Percentiles rank a stretch among this genome's conserved stretches.
Evolutionary conservation across 2,329 filamentous ascomycete genomes (phyloP).

Genomic region (Pseudogymnoascus sp.): DNA sequence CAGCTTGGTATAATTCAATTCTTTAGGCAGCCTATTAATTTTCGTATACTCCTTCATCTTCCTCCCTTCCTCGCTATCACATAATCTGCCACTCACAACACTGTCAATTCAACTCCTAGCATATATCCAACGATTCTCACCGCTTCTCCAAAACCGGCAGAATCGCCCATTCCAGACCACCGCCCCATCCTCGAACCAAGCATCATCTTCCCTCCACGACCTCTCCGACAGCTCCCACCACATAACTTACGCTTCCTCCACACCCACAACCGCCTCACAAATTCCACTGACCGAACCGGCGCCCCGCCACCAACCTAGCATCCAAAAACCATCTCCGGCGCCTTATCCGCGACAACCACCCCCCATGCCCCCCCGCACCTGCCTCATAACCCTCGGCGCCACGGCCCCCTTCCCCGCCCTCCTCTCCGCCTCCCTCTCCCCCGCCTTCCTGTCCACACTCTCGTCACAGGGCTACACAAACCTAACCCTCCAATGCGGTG

Average conservation of each 20-base stretch:
- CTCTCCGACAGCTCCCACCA: not conserved
- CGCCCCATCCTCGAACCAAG: constrained; percentile 12
- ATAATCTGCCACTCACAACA: not conserved
- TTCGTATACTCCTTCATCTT: not conserved
- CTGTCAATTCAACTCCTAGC: not conserved
- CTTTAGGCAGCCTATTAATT: not conserved
- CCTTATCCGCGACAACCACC: not conserved
- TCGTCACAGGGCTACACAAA: constrained; percentile 54
- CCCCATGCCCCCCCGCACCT: constrained; percentile 30
- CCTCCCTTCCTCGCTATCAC: not conserved
- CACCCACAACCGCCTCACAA: not conserved
- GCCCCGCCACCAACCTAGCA: constrained; percentile 11
- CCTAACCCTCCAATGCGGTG: constrained; percentile 74
- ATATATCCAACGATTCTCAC: constrained; percentile 7
- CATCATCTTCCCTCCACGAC: not conserved
- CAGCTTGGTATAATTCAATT: not conserved
- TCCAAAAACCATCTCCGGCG: constrained; percentile 24
- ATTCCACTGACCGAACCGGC: not conserved
- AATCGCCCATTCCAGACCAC: not conserved
- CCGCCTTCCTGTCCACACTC: constrained; percentile 56
- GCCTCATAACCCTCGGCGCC: constrained; percentile 86
- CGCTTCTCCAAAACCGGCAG: not conserved
- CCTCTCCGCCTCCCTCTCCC: constrained; percentile 55
- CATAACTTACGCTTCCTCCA: not conserved
- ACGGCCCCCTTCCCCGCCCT: constrained; percentile 76